These are phyloP conservation scores for Leccinum obscurum DNA, from an alignment of 768 basidiomycete species.

Conservation along the genomic window DNA sequence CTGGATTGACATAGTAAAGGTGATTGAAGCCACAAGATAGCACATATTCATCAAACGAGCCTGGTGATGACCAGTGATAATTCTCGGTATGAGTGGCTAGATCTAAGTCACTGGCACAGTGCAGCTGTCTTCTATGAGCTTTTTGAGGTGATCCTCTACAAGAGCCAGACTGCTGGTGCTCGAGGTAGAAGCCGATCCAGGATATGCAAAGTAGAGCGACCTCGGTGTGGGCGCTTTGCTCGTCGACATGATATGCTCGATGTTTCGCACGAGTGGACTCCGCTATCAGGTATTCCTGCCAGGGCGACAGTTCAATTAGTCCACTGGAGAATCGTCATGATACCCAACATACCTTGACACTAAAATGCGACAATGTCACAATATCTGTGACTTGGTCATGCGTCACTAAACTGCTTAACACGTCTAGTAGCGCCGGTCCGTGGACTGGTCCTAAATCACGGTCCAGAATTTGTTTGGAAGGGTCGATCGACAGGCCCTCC, in stretches of 20 bases:
- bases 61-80: neutral
- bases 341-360: neutral
- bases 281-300: neutral
- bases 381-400: neutral
- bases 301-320: neutral
- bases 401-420: neutral
- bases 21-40: neutral
- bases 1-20: neutral
- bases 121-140: neutral
- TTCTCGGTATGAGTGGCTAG: neutral
- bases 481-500: conserved; percentile 10
- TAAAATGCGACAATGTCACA: neutral
- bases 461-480: neutral
- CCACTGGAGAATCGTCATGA: no score
- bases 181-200: neutral
- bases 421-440: neutral
- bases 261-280: neutral
- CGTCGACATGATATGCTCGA: neutral
- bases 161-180: neutral
- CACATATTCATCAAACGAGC: neutral
- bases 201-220: neutral
- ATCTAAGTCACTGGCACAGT: neutral
- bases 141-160: neutral
- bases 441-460: neutral
- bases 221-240: neutral